Percentiles rank a stretch among this genome's conserved stretches.
Conservation (phyloP, 768 basidiomycete genomes). For the Russula earlei region DNA sequence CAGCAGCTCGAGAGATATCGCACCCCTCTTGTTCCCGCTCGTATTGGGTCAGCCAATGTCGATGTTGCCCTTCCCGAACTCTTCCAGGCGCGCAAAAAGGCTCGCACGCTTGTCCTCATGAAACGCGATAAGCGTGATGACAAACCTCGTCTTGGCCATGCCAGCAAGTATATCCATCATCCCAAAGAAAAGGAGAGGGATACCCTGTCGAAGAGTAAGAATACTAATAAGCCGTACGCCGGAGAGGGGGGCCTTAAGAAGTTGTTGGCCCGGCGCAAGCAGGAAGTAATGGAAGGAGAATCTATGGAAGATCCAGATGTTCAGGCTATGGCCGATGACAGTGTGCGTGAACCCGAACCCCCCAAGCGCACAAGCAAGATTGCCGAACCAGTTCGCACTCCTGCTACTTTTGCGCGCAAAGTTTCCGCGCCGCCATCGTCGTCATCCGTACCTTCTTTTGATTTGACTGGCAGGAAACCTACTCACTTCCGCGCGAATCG, state of each 20-base stretch:
- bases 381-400: constrained; percentile 22
- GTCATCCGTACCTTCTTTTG: background rate
- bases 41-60: constrained; percentile 27
- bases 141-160: constrained; percentile 39
- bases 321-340: constrained; percentile 28
- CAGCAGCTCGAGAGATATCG: constrained; percentile 71
- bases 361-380: constrained; percentile 21
- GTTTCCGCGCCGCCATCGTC: constrained; percentile 16
- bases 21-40: constrained; percentile 67
- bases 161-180: constrained; percentile 21
- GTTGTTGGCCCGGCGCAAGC: constrained; percentile 51
- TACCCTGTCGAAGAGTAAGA: constrained; percentile 30
- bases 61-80: constrained; percentile 39
- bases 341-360: constrained; percentile 20
- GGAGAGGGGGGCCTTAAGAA: constrained; percentile 76
- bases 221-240: constrained; percentile 62
- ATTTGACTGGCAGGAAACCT: constrained; percentile 7
- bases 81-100: constrained; percentile 43
- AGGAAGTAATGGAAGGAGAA: constrained; percentile 44
- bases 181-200: constrained; percentile 21
- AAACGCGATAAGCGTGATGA: constrained; percentile 41
- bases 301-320: constrained; percentile 26
- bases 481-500: background rate
- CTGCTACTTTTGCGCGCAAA: constrained; percentile 26
- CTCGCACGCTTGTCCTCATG: constrained; percentile 44